These are phyloP conservation scores for Starmerella powellii DNA, from an alignment of 805 yeast genomes.

Conservation along the genomic window DNA sequence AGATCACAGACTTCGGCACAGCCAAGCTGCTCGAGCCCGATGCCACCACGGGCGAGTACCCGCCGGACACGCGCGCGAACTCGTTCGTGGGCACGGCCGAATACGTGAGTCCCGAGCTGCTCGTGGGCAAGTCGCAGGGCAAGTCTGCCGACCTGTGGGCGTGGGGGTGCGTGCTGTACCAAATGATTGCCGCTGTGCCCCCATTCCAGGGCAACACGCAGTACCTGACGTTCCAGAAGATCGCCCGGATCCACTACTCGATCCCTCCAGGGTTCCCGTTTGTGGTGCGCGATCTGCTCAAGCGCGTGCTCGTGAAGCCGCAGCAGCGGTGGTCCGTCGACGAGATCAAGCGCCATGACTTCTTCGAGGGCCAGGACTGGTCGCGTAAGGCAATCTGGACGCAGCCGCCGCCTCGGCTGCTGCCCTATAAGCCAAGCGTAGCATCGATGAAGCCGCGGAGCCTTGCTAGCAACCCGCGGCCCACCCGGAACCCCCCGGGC, in stretches of 20 bases:
- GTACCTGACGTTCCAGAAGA: conserved; percentile 76
- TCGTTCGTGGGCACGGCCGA: conserved; percentile 98
- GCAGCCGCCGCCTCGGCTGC: conserved; percentile 51
- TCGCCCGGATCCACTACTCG: conserved; percentile 60
- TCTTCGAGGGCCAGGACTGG: conserved; percentile 64
- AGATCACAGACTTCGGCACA: conserved; percentile 97
- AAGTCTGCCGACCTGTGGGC: conserved; percentile 90
- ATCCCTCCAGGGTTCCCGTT: conserved; percentile 60
- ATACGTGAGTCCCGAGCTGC: conserved; percentile 84
- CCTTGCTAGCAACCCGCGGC: not conserved
- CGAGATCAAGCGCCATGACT: conserved; percentile 52
- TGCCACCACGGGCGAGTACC: conserved; percentile 25
- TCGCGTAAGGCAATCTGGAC: conserved; percentile 61
- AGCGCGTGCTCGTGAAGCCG: conserved; percentile 58
- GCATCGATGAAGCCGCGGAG: conserved; percentile 21
- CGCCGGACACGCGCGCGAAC: conserved; percentile 32
- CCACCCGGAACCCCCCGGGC: not conserved
- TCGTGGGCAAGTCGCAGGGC: conserved; percentile 67
- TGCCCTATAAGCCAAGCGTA: conserved; percentile 32
- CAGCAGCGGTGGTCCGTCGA: conserved; percentile 46
- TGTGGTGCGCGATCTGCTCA: conserved; percentile 52
- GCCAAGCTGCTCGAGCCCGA: conserved; percentile 55
- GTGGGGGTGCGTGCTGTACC: conserved; percentile 75
- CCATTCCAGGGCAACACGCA: conserved; percentile 85
- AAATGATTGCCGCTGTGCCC: conserved; percentile 70